Evolutionary conservation across 257 asterid genomes (phyloP).

Genomic region (Jacaranda mimosifolia): DNA sequence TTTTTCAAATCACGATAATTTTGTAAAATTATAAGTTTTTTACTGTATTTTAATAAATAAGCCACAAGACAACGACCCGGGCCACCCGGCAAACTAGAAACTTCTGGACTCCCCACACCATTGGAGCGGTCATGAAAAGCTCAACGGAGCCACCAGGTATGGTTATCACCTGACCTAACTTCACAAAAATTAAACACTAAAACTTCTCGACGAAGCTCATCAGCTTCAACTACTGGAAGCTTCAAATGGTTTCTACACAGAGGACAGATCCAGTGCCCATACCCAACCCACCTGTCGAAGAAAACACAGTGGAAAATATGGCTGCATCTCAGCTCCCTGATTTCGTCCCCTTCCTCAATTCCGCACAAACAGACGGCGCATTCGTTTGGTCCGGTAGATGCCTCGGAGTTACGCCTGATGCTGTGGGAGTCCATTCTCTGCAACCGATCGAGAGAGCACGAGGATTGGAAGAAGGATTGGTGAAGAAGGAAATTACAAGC

Average conservation of each 20-base stretch:
- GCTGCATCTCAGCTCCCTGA: slow-evolving; percentile 31
- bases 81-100: too few relatives aligned
- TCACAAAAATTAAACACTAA: slow-evolving; percentile 24
- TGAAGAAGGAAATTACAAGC: slow-evolving; percentile 25
- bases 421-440: neutral
- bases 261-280: slow-evolving; percentile 38
- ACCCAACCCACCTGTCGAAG: slow-evolving; percentile 39
- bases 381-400: neutral
- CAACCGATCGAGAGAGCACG: neutral
- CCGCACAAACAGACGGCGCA: slow-evolving; percentile 40
- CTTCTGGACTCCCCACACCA: neutral
- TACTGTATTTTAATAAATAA: too few relatives aligned
- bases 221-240: neutral
- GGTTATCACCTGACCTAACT: neutral
- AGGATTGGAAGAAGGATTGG: slow-evolving; percentile 3
- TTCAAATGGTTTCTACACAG: slow-evolving; percentile 22
- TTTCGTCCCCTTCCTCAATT: slow-evolving; percentile 32
- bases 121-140: neutral
- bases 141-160: slow-evolving; percentile 38
- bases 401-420: neutral
- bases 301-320: slow-evolving; percentile 40
- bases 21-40: too few relatives aligned
- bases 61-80: too few relatives aligned
- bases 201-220: neutral
- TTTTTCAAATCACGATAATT: too few relatives aligned